Evolutionary conservation across 306 rosid genomes (phyloP), one percentile per base, ranked within the genome.

Genomic region (Lablab purpureus): DNA sequence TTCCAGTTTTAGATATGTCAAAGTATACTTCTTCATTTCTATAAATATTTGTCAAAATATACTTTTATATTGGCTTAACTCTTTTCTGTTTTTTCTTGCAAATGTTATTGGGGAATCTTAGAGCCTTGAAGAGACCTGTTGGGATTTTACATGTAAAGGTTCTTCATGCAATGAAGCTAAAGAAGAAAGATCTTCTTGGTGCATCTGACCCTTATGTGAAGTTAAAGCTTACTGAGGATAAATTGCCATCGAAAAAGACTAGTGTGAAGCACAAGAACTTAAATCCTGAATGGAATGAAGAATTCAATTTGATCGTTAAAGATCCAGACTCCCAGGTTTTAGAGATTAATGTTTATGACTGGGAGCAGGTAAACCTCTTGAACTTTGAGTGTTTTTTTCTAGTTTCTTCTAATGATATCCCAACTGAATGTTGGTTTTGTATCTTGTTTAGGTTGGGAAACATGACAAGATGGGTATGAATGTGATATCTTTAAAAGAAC

Each of bases 281-380:
- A 87, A 94, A 92, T 80, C 99, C 99, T 58, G 99, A 94, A 81
- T 94, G 99, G 99, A 94, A 94, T 78, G 99, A 92, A 54, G 97
- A 91, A 55, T 92, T 87, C 79, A 89, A 84, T 72, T 11, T 94
- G 71, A 88, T 83, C 34, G 89, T 94, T 28, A 94, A 87, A 85
- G 97, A 92, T 81, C 95, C 97, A 5, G 78, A 89, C 46, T 63
- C 90, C 77, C 97, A 94, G 84, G 90, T 82, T 67, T 68, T 94
- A 66, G 88, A 87, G 82, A 7, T 94, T 68, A 41, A 23, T 55
- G 95, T 94, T 74, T 88, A 72, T 78, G 97, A 94, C 78, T 94
- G 97, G 99, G 99, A 92, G 76, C 91, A 92, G 93, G 99, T 88
- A 85, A 71, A n/a, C 50, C 59, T 28, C 68, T 41, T 45, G 64